Evolutionary conservation across 192 early-diverging fungal genomes (phyloP).

Genomic region (Podila verticillata): DNA sequence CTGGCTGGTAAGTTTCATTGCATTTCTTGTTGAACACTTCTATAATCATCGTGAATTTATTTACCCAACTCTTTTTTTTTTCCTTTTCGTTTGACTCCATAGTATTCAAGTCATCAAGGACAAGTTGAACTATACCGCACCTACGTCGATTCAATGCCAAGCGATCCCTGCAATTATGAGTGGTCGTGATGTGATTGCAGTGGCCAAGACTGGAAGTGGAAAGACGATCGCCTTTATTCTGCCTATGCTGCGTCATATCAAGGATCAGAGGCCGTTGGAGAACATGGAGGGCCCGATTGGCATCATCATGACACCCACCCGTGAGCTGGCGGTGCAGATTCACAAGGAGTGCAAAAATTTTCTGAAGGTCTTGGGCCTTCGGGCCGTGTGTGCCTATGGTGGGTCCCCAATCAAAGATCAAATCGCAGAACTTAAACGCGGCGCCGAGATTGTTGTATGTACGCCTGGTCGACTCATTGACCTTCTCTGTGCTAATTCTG

Average conservation of each 20-base stretch:
- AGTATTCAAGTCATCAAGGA: slow-evolving; percentile 77
- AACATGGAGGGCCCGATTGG: slow-evolving; percentile 86
- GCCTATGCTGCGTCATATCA: slow-evolving; percentile 96
- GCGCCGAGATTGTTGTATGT: slow-evolving; percentile 92
- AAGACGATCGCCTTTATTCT: slow-evolving; percentile 95
- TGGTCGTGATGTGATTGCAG: slow-evolving; percentile 94
- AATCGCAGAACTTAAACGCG: slow-evolving; percentile 88
- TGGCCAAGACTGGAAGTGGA: slow-evolving; percentile 93
- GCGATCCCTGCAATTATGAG: slow-evolving; percentile 96
- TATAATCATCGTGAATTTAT: neutral
- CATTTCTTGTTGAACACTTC: too few relatives aligned
- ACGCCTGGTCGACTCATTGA: slow-evolving; percentile 94
- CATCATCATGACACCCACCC: slow-evolving; percentile 93
- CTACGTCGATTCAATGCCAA: slow-evolving; percentile 92
- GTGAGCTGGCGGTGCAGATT: slow-evolving; percentile 93
- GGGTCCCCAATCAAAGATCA: slow-evolving; percentile 90
- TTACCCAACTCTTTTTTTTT: slow-evolving; percentile 5
- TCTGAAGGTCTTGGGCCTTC: slow-evolving; percentile 83
- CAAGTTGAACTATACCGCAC: slow-evolving; percentile 85
- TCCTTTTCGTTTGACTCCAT: neutral
- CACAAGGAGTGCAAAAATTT: slow-evolving; percentile 94
- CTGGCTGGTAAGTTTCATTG: slow-evolving; percentile 58
- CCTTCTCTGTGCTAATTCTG: slow-evolving; percentile 86
- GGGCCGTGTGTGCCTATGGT: slow-evolving; percentile 90
- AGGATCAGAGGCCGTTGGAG: slow-evolving; percentile 83